phyloP scores from a whole-genome alignment of 176 grass and related monocot genomes.

The Musa troglodytarum region DNA sequence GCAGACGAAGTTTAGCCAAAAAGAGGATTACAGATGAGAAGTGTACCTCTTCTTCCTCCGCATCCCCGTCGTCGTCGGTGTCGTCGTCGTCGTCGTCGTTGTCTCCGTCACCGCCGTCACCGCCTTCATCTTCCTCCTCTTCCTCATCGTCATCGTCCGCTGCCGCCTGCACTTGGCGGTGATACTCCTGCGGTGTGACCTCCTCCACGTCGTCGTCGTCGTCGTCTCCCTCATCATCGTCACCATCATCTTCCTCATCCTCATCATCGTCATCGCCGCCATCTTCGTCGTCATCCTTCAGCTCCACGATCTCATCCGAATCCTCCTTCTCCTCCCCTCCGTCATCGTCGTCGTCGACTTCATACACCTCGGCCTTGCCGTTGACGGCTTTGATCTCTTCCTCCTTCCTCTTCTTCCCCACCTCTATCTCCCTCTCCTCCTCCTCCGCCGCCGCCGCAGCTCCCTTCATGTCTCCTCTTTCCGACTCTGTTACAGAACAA shows the following conservation, averaged over 20 bases:
- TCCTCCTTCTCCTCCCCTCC: background rate
- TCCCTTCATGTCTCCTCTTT: background rate
- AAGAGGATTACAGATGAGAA: background rate
- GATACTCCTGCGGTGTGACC: background rate
- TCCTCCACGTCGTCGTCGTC: slow-evolving; percentile 17
- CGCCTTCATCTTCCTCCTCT: background rate
- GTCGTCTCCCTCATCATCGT: background rate
- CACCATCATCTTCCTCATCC: background rate
- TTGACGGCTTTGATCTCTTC: slow-evolving; percentile 2
- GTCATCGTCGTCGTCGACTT: slow-evolving; percentile 2
- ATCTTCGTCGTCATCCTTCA: slow-evolving; percentile 10
- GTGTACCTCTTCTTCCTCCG: slow-evolving; percentile 9
- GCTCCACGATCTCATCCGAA: slow-evolving; percentile 9
- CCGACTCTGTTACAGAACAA: background rate
- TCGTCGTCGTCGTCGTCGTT: slow-evolving; percentile 11
- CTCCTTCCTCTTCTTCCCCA: slow-evolving; percentile 1
- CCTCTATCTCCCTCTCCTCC: slow-evolving; percentile 14
- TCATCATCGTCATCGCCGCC: background rate
- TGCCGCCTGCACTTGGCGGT: background rate
- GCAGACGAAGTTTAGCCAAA: background rate
- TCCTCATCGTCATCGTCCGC: slow-evolving; percentile 5
- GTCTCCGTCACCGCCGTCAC: background rate
- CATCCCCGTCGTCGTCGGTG: slow-evolving; percentile 1
- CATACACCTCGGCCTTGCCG: slow-evolving; percentile 4
- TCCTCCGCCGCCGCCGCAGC: background rate